Evolutionary conservation across 2,329 filamentous ascomycete genomes (phyloP), one percentile per base, ranked within the genome.

Genomic region (Phyllosticta citriasiana): DNA sequence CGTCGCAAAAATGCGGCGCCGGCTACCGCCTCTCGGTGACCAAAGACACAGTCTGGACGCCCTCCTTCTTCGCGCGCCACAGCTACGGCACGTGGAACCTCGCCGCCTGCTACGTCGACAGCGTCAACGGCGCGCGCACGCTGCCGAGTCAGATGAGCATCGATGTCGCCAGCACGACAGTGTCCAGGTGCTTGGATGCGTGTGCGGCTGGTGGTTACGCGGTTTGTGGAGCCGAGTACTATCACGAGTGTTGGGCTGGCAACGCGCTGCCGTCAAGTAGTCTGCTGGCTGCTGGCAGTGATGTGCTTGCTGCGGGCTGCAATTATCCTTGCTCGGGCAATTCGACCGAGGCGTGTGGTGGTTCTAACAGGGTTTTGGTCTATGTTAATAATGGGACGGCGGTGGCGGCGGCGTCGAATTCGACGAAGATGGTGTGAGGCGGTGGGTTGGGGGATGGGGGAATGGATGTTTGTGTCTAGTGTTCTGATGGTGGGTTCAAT

Each of bases 231-330:
- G 70, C 69, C 0, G 68, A 70, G 60, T 70, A 70, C 54, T 64
- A 65, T 35, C 66, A 67, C 54, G 70, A 75, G 64, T 72, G 71
- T 53, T 73, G 66, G 64, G 72, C 71, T 63, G 71, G 72, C 22
- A 68, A 69, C 60, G 67, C 63, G 22, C 64, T 67, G 25, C 67
- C 68, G 4, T 35, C 33, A 2, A 53, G 55, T 12, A 50, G 24
- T 19, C 53, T 60, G 9, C 27, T 51, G 2, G 57, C 35, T 3
- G 1, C 57, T 1, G 52, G 12, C 0, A n/a, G 3, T 4, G 40
- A 47, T 47, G 40, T 53, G n/a, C 57, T 60, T 7, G 10, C 30
- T n/a, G 57, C 57, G 1, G 57, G 57, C 0, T 60, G 57, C 35
- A 25, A 55, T 19, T 60, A 55, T 8, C 51, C 57, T 27, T 60